phyloP scores from a whole-genome alignment of 768 basidiomycete species.

The Amanita subjunquillea region DNA sequence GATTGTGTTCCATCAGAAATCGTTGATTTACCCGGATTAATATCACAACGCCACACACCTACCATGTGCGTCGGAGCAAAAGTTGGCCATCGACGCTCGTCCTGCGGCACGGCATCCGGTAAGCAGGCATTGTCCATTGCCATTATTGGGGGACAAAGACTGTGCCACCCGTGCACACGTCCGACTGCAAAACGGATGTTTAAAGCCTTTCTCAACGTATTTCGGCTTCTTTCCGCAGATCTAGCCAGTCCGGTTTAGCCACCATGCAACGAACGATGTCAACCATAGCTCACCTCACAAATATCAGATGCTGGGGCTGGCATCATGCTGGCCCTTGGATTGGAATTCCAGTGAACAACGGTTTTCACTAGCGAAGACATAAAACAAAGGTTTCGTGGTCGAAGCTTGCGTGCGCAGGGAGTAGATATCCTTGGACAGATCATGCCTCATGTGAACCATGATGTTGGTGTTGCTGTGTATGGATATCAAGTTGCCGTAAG shows the following conservation, averaged over 20 bases:
- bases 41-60: slow-evolving; percentile 25
- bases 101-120: slow-evolving; percentile 42
- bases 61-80: slow-evolving; percentile 51
- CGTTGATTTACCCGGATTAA: background rate
- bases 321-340: slow-evolving; percentile 13
- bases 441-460: slow-evolving; percentile 5
- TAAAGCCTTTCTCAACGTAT: slow-evolving; percentile 49
- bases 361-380: slow-evolving; percentile 34
- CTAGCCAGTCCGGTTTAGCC: slow-evolving; percentile 20
- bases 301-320: slow-evolving; percentile 25
- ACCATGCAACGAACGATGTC: background rate
- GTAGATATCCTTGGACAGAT: slow-evolving; percentile 11
- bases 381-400: slow-evolving; percentile 15
- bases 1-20: slow-evolving; percentile 5
- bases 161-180: slow-evolving; percentile 45
- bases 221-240: slow-evolving; percentile 51
- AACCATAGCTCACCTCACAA: slow-evolving; percentile 28
- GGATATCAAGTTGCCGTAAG: background rate
- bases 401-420: slow-evolving; percentile 10
- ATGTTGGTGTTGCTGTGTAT: slow-evolving; percentile 1
- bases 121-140: slow-evolving; percentile 29
- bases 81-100: slow-evolving; percentile 38
- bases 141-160: slow-evolving; percentile 19
- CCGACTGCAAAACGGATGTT: slow-evolving; percentile 51
- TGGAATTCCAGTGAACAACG: slow-evolving; percentile 29